A percentile compares a stretch with the other conserved stretches of the same genome.
Evolutionary conservation across 805 yeast species (phyloP).

Genomic region (Teunomyces lycoperdinae): DNA sequence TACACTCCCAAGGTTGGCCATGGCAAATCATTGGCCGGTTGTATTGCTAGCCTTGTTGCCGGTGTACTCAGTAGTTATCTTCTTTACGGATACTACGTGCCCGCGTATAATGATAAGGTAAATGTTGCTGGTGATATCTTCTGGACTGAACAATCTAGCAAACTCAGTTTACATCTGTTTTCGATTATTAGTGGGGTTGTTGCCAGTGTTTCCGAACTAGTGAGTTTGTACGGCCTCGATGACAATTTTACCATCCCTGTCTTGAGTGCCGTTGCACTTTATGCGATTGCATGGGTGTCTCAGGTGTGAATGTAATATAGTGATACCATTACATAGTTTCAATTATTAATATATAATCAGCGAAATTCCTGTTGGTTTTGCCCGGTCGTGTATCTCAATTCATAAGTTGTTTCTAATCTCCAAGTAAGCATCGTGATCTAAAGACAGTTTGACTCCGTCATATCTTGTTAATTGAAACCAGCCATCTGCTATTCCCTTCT

Average conservation of each 20-base stretch:
- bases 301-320: conserved; percentile 1
- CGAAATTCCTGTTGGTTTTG: no score
- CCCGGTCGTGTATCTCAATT: no score
- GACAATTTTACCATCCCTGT: conserved; percentile 96
- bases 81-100: conserved; percentile 73
- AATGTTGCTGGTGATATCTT: conserved; percentile 56
- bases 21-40: conserved; percentile 86
- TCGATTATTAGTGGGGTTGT: conserved; percentile 71
- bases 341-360: neutral
- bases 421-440: conserved; percentile 22
- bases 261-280: conserved; percentile 66
- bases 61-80: conserved; percentile 67
- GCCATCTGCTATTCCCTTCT: conserved; percentile 28
- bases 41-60: conserved; percentile 75
- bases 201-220: conserved; percentile 84
- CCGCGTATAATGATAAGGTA: conserved; percentile 48
- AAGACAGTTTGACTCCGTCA: conserved; percentile 31
- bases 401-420: conserved; percentile 10
- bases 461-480: conserved; percentile 34
- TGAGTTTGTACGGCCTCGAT: conserved; percentile 73
- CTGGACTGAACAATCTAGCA: conserved; percentile 65
- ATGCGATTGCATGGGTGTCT: conserved; percentile 38
- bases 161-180: conserved; percentile 48
- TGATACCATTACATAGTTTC: neutral
- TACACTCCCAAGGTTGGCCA: conserved; percentile 73